phyloP scores from a whole-genome alignment of 352 stramenopile genomes.

The Globisporangium lucens region DNA sequence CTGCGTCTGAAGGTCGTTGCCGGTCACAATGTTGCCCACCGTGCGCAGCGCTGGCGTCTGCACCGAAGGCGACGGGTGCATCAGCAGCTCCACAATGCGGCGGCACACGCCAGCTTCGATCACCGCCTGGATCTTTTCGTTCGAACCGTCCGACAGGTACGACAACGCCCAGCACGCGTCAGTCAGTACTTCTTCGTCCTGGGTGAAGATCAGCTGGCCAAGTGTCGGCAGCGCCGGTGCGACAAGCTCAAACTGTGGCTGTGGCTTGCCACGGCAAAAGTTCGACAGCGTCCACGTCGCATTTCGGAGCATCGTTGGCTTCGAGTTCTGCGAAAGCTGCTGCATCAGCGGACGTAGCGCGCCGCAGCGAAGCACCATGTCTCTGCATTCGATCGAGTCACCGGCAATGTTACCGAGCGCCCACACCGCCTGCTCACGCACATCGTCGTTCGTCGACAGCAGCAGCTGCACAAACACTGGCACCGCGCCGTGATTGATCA shows the following conservation, averaged over 20 bases:
- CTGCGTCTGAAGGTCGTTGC: conserved; percentile 99
- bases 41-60: conserved; percentile 82
- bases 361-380: conserved; percentile 93
- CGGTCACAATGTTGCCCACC: conserved; percentile 99
- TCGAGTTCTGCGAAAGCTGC: conserved; percentile 90
- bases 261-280: conserved; percentile 93
- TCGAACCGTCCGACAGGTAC: conserved; percentile 98
- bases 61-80: conserved; percentile 78
- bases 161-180: conserved; percentile 99
- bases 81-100: conserved; percentile 95
- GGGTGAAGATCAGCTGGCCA: conserved; percentile 95
- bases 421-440: conserved; percentile 97
- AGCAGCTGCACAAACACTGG: conserved; percentile 97
- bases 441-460: conserved; percentile 96
- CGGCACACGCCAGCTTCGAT: conserved; percentile 96
- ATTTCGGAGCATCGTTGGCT: conserved; percentile 97
- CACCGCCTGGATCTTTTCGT: conserved; percentile 99
- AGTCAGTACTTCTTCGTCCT: conserved; percentile 98
- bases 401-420: conserved; percentile 99
- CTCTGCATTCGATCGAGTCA: conserved; percentile 95
- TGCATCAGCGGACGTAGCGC: conserved; percentile 94
- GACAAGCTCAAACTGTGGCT: conserved; percentile 96
- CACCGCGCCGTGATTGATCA: conserved; percentile 97
- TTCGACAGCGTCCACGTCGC: conserved; percentile 99
- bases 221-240: conserved; percentile 93